phyloP scores from a whole-genome alignment of 192 early-diverging fungal species.

The Rhizophagus clarus region DNA sequence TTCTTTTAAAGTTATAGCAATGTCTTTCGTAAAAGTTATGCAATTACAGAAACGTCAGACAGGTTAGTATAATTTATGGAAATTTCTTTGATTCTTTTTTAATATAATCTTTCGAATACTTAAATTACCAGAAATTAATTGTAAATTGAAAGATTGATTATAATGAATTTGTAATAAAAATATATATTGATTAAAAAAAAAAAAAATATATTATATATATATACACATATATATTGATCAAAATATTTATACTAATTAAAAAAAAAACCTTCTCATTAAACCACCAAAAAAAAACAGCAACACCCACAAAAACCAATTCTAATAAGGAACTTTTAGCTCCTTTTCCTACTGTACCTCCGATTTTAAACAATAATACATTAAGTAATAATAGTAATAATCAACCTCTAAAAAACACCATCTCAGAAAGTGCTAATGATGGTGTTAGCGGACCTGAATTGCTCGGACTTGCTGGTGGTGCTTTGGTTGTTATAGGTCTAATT shows the following conservation, averaged over 20 bases:
- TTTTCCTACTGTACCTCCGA: not conserved
- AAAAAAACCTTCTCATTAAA: not conserved
- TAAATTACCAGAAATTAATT: no score
- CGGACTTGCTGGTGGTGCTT: not conserved
- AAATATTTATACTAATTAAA: not conserved
- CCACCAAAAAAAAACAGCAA: not conserved
- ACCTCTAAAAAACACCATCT: not conserved
- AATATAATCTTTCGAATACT: no score
- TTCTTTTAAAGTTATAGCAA: not conserved
- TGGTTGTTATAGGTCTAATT: not conserved
- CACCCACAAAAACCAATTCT: not conserved
- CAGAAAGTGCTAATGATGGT: not conserved
- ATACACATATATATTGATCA: no score
- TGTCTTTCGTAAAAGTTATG: not conserved
- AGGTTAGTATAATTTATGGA: not conserved
- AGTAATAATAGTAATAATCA: not conserved
- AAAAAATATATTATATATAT: no score
- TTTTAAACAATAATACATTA: not conserved
- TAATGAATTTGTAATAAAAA: no score
- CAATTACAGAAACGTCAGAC: not conserved
- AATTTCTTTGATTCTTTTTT: not conserved
- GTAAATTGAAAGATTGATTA: no score
- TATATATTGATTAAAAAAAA: no score
- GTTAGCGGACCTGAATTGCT: not conserved
- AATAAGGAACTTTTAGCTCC: not conserved